A percentile compares a stretch with the other conserved stretches of the same genome.
These are phyloP conservation scores for Talaromyces wortmannii DNA, from an alignment of 495 filamentous ascomycete genomes.

Conservation along the genomic window DNA sequence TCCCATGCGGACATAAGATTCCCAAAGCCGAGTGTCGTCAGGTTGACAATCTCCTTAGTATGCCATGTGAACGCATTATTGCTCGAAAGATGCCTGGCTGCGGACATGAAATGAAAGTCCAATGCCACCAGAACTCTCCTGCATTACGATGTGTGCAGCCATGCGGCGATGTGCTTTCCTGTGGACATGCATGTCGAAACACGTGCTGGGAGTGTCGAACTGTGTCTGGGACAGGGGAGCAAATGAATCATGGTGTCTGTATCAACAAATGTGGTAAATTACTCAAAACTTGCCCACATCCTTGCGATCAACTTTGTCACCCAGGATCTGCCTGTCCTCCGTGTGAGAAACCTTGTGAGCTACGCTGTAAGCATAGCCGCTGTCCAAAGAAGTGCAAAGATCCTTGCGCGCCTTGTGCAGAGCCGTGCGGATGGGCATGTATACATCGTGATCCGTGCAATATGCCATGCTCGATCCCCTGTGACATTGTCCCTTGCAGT, in stretches of 20 bases:
- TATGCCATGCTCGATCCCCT: slow-evolving; percentile 52
- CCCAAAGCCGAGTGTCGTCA: slow-evolving; percentile 33
- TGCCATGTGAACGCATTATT: slow-evolving; percentile 22
- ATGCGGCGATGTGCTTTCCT: slow-evolving; percentile 8
- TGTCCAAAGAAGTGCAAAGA: slow-evolving; percentile 50
- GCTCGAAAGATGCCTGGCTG: slow-evolving; percentile 32
- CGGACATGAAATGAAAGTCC: slow-evolving; percentile 33
- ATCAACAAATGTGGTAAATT: slow-evolving; percentile 31
- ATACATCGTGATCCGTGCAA: slow-evolving; percentile 39
- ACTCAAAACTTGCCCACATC: slow-evolving; percentile 47
- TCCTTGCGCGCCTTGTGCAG: slow-evolving; percentile 55
- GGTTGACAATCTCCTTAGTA: slow-evolving; percentile 12
- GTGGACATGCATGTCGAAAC: slow-evolving; percentile 31
- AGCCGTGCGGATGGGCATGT: slow-evolving; percentile 47
- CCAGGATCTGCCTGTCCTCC: slow-evolving; percentile 32
- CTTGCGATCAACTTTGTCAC: slow-evolving; percentile 44
- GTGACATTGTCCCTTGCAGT: slow-evolving; percentile 53
- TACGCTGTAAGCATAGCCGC: slow-evolving; percentile 43
- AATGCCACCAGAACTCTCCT: slow-evolving; percentile 7
- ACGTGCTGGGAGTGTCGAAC: slow-evolving; percentile 37
- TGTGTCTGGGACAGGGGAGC: not conserved
- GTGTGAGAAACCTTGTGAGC: slow-evolving; percentile 49
- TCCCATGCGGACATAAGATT: slow-evolving; percentile 51
- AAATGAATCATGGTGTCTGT: slow-evolving; percentile 35
- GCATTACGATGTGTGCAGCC: slow-evolving; percentile 3